Evolutionary conservation across 1,284 basidiomycete species (phyloP).

Genomic region (Cutaneotrichosporon sp.): DNA sequence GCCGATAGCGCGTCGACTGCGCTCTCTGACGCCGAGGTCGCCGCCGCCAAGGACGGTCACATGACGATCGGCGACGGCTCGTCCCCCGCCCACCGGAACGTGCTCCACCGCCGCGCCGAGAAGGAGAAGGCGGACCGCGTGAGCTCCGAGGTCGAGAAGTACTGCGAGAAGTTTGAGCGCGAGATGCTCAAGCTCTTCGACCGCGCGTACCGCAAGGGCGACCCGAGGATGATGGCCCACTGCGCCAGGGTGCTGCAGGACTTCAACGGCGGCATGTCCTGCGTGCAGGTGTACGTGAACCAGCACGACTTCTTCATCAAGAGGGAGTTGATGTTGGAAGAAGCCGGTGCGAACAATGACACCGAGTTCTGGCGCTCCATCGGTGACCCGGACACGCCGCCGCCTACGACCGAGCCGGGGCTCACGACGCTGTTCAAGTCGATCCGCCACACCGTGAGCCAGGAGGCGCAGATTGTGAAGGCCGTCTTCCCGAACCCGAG

Average conservation of each 20-base stretch:
- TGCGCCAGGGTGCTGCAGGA: constrained; percentile 95
- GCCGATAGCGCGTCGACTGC: constrained; percentile 45
- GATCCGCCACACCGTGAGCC: constrained; percentile 86
- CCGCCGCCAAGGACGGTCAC: constrained; percentile 24
- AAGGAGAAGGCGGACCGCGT: constrained; percentile 53
- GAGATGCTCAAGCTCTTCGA: constrained; percentile 98
- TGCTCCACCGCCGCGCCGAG: constrained; percentile 34
- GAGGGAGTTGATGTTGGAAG: constrained; percentile 64
- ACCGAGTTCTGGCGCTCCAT: constrained; percentile 78
- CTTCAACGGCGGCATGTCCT: constrained; percentile 96
- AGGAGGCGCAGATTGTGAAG: constrained; percentile 97
- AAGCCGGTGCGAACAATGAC: constrained; percentile 55
- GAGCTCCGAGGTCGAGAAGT: constrained; percentile 75
- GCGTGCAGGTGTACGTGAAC: constrained; percentile 98
- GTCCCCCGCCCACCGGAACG: constrained; percentile 8
- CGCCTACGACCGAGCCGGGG: constrained; percentile 80
- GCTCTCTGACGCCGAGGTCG: constrained; percentile 65
- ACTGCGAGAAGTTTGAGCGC: constrained; percentile 98
- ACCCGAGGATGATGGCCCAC: constrained; percentile 99
- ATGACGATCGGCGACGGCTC: constrained; percentile 6
- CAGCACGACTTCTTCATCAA: constrained; percentile 98
- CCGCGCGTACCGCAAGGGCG: constrained; percentile 89
- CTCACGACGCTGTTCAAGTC: constrained; percentile 79
- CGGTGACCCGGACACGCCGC: constrained; percentile 72
- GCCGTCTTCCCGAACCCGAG: constrained; percentile 97